Evolutionary conservation across 495 filamentous ascomycete genomes (phyloP).

Genomic region (Oleoguttula mirabilis): DNA sequence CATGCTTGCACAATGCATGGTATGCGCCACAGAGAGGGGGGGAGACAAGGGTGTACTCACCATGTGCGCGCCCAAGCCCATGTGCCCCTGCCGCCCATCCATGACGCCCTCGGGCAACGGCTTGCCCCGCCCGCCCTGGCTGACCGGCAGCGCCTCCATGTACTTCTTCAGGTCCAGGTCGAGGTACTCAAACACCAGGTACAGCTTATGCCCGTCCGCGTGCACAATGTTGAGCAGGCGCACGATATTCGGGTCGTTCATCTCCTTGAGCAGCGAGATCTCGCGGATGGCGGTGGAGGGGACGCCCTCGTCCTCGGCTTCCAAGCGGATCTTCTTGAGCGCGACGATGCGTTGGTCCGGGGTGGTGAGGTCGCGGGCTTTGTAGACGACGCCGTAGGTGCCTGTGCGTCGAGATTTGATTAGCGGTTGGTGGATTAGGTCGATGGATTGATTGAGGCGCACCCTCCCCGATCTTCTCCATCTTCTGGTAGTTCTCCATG

Average conservation of each 20-base stretch:
- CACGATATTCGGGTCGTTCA: conserved; percentile 97
- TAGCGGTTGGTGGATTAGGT: background rate
- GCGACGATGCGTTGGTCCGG: conserved; percentile 76
- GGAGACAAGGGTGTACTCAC: conserved; percentile 33
- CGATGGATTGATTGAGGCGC: conserved; percentile 1
- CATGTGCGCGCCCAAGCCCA: conserved; percentile 81
- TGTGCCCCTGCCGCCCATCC: conserved; percentile 45
- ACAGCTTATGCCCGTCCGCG: conserved; percentile 91
- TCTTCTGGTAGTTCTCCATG: conserved; percentile 99
- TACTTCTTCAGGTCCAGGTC: conserved; percentile 98
- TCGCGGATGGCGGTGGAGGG: conserved; percentile 97
- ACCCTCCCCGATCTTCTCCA: conserved; percentile 99
- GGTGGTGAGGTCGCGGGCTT: conserved; percentile 90
- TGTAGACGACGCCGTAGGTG: conserved; percentile 62
- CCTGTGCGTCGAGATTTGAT: conserved; percentile 18
- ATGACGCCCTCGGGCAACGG: conserved; percentile 63
- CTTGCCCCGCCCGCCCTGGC: conserved; percentile 80
- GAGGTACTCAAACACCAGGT: conserved; percentile 98
- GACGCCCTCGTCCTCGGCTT: conserved; percentile 89
- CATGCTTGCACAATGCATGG: background rate
- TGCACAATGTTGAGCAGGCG: conserved; percentile 97
- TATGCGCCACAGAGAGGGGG: background rate
- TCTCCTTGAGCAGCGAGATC: conserved; percentile 97
- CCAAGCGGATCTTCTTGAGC: conserved; percentile 97
- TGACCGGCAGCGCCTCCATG: conserved; percentile 92